Base-by-base conservation (phyloP, 2,329 filamentous ascomycete genomes). In the Balansia obtecta region DNA sequence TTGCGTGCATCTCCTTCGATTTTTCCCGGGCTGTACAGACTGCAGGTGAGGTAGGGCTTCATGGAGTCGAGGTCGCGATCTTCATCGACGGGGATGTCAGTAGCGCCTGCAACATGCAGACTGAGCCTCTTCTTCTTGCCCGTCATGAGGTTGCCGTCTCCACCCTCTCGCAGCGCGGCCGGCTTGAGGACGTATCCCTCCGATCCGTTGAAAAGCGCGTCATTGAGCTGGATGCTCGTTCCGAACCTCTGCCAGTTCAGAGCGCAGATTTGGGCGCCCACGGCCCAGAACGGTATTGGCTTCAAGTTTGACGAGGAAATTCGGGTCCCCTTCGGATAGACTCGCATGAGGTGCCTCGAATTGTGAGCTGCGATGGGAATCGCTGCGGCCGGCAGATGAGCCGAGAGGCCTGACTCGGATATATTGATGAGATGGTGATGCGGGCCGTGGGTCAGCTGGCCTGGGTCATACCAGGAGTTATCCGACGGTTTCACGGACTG, bases 171-270 rank as follows among this genome's bases (percentile, higher is more conserved):
- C 1, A 86, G 68, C 1, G 75, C 70, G 0, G 73, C 71, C 0
- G 82, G 82, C 61, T 86, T 86, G 20, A 85, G 68, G 1, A 85
- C 75, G 57, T 78, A 85, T 8, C 82, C 82, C 30, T 79, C 77
- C 0, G 80, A 79, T 12, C 80, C 80, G 45, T 70, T 73, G 62
- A 86, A 85, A 0, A 86, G 68, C 0, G 82, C 82, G 58, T 84
- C 80, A 60, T 85, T 85, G 55, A 85, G 69, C 62, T 85, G 82
- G 68, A 82, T 81, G 58, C 74, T 74, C 7, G 75, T 74, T 34
- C 79, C 80, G 55, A 84, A 86, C 0, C 75, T 82, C 59, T 86
- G 82, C 77, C 81, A 82, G 65, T 86, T 86, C 48, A 86, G 70
- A 3, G 82, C 82, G 60, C 80, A 84, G 45, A 86, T 80, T 57